Evolutionary conservation across 108 stramenopile genomes (phyloP).

Genomic region (Schizochytrium sp.): DNA sequence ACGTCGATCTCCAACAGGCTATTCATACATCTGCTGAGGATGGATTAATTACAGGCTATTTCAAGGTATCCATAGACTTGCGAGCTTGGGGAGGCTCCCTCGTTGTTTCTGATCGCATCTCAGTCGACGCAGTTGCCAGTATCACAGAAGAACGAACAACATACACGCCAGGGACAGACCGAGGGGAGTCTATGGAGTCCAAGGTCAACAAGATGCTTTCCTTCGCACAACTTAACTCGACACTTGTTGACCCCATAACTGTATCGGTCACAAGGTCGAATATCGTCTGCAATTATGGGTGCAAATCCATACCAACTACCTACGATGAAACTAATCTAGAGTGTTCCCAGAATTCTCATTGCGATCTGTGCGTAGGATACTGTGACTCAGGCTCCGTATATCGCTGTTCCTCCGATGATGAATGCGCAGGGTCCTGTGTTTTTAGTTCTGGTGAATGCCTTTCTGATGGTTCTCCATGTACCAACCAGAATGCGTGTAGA

Average conservation of each 20-base stretch:
- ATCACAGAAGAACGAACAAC: neutral
- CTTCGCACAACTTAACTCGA: neutral
- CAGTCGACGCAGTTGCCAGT: neutral
- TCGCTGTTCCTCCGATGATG: neutral
- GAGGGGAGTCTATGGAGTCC: slow-evolving; percentile 45
- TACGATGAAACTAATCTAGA: neutral
- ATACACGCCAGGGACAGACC: neutral
- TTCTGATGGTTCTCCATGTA: slow-evolving; percentile 4
- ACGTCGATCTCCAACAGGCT: slow-evolving; percentile 49
- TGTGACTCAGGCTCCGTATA: neutral
- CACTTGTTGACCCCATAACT: neutral
- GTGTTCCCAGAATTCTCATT: slow-evolving; percentile 20
- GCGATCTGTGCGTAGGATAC: slow-evolving; percentile 20
- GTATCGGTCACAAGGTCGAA: neutral
- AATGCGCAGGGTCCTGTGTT: neutral
- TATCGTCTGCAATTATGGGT: neutral
- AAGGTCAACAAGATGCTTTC: slow-evolving; percentile 41
- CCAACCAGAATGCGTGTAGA: neutral
- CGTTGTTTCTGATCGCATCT: neutral
- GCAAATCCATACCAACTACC: neutral
- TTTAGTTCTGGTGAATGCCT: slow-evolving; percentile 35
- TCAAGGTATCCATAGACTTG: slow-evolving; percentile 4
- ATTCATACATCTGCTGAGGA: neutral
- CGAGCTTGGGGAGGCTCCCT: neutral
- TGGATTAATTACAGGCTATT: neutral